phyloP scores from a whole-genome alignment of 2,329 filamentous ascomycete species.

The Colletotrichum sp. region DNA sequence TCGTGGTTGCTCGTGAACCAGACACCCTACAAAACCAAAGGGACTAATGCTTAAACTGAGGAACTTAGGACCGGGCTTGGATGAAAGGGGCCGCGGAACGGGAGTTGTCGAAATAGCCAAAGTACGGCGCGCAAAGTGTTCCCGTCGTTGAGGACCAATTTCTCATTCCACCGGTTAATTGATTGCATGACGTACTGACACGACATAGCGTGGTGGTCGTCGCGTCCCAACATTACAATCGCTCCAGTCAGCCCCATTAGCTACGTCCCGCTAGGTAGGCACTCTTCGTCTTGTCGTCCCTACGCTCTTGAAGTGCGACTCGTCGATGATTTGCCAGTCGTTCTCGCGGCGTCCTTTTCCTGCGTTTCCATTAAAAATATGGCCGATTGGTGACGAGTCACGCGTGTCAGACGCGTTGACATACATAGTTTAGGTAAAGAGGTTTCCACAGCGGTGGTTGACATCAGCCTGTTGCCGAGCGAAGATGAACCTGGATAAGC shows the following conservation, averaged over 20 bases:
- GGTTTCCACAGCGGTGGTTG: background rate
- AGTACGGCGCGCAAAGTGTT: background rate
- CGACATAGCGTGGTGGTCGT: background rate
- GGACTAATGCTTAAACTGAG: background rate
- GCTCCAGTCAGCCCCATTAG: background rate
- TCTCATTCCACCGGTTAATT: background rate
- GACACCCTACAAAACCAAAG: background rate
- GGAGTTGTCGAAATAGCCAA: background rate
- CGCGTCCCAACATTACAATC: background rate
- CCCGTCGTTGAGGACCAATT: background rate
- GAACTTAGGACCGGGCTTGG: background rate
- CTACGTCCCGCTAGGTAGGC: background rate
- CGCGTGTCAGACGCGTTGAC: background rate
- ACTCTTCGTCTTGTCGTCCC: background rate
- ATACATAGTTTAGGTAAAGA: background rate
- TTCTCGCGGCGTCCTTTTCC: background rate
- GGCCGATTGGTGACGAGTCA: background rate
- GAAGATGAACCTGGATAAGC: background rate
- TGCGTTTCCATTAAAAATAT: background rate
- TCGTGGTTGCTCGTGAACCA: background rate
- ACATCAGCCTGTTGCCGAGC: background rate
- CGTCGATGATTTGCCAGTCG: background rate
- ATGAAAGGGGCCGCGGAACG: background rate
- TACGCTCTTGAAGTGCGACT: background rate
- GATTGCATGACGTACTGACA: background rate